These are phyloP conservation scores for Clonostachys solani DNA, from an alignment of 2,329 filamentous ascomycete species.

Conservation along the genomic window DNA sequence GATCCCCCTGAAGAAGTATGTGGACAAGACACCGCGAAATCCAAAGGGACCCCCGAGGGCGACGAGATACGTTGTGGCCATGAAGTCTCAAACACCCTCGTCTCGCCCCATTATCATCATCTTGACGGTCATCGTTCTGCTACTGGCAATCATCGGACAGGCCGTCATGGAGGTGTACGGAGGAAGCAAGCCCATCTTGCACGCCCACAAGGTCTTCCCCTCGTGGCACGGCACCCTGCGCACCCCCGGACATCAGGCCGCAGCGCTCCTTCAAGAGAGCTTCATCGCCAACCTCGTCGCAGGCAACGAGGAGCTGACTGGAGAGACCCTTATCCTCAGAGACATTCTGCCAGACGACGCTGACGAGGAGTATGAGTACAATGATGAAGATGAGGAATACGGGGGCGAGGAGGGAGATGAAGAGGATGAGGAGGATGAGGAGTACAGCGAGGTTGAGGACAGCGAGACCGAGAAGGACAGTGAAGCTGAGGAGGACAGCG, in stretches of 20 bases:
- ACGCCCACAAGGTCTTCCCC: conserved; percentile 52
- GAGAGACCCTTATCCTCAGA: conserved; percentile 32
- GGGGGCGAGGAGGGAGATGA: background rate
- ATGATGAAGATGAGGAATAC: conserved; percentile 8
- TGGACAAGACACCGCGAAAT: conserved; percentile 26
- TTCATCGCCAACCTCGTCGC: conserved; percentile 31
- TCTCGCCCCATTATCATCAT: conserved; percentile 46
- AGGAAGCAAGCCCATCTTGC: conserved; percentile 49
- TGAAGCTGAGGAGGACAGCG: too few species aligned
- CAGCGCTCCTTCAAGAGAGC: conserved; percentile 16
- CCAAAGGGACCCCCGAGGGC: conserved; percentile 36
- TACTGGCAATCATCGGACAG: conserved; percentile 60
- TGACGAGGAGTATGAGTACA: conserved; percentile 5
- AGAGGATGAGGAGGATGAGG: conserved; percentile 1
- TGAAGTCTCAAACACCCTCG: conserved; percentile 48
- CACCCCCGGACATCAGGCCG: conserved; percentile 13
- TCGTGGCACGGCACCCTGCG: conserved; percentile 27
- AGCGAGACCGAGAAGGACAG: background rate
- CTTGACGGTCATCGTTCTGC: conserved; percentile 50
- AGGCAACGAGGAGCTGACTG: conserved; percentile 19
- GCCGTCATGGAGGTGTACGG: conserved; percentile 62
- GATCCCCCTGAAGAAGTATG: conserved; percentile 57
- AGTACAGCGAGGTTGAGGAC: background rate
- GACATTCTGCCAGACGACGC: conserved; percentile 13
- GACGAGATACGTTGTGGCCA: conserved; percentile 66